These are phyloP conservation scores for Schrenkiella parvula DNA, from an alignment of 345 rosid genomes.

Conservation along the genomic window DNA sequence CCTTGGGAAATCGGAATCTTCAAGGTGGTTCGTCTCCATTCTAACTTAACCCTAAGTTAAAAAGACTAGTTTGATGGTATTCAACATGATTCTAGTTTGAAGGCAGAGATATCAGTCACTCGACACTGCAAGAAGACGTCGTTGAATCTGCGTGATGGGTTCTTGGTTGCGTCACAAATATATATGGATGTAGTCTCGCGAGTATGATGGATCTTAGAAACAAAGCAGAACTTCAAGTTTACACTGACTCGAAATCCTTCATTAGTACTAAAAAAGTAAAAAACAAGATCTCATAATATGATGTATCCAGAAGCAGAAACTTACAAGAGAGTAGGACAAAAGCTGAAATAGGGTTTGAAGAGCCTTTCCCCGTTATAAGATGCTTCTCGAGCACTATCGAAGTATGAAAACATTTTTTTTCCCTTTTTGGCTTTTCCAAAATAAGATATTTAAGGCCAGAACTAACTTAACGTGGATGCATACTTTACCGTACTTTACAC, in stretches of 20 bases:
- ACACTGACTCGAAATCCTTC: neutral
- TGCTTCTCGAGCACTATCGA: slow-evolving; percentile 41
- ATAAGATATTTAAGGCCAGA: neutral
- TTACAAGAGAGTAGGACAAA: slow-evolving; percentile 55
- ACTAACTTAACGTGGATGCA: slow-evolving; percentile 55
- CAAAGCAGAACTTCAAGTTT: neutral
- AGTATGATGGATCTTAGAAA: neutral
- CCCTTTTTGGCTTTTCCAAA: neutral
- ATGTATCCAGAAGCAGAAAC: slow-evolving; percentile 17
- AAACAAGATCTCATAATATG: neutral
- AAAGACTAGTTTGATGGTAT: too few species aligned
- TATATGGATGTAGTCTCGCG: neutral
- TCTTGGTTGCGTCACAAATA: neutral
- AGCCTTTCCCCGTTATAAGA: slow-evolving; percentile 62
- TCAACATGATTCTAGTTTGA: too few species aligned
- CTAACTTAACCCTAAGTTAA: too few species aligned
- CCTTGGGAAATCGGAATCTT: too few species aligned
- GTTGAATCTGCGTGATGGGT: neutral
- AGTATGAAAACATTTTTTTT: neutral
- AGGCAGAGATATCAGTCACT: neutral
- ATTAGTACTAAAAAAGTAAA: neutral
- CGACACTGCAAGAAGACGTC: neutral
- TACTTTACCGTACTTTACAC: neutral
- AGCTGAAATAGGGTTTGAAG: slow-evolving; percentile 45
- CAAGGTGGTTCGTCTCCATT: too few species aligned